These are phyloP conservation scores for Euphorbia peplus DNA, from an alignment of 345 rosid species.

Conservation along the genomic window DNA sequence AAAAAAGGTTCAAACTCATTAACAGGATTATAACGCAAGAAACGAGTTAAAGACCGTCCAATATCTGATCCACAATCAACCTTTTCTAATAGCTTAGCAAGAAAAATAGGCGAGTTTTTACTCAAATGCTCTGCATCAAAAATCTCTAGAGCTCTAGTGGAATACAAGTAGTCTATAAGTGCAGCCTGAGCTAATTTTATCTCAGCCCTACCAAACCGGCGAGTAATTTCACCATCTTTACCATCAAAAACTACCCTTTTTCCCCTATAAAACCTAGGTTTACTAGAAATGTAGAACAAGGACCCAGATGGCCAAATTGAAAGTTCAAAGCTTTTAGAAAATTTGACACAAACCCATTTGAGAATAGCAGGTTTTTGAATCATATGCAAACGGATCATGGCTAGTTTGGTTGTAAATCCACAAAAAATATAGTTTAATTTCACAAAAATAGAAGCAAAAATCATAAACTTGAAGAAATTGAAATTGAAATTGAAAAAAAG, in stretches of 20 bases:
- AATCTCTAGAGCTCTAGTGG: slow-evolving; percentile 53
- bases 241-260: slow-evolving; percentile 5
- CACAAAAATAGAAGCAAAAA: not conserved
- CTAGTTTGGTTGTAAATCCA: not conserved
- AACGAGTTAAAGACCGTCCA: slow-evolving; percentile 40
- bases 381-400: slow-evolving; percentile 41
- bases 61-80: slow-evolving; percentile 32
- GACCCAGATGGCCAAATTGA: slow-evolving; percentile 22
- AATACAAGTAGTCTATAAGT: slow-evolving; percentile 61
- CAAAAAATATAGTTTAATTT: not conserved
- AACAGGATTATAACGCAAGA: slow-evolving; percentile 65
- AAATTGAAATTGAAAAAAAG: not conserved
- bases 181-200: slow-evolving; percentile 57
- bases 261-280: slow-evolving; percentile 46
- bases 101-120: slow-evolving; percentile 55
- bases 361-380: slow-evolving; percentile 35
- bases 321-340: slow-evolving; percentile 25
- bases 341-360: slow-evolving; percentile 41
- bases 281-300: slow-evolving; percentile 22
- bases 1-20: slow-evolving; percentile 76
- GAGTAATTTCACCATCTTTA: not conserved
- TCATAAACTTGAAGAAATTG: not conserved
- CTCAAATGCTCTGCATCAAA: slow-evolving; percentile 67
- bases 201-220: not conserved
- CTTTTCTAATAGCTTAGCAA: slow-evolving; percentile 38